Base-by-base conservation (phyloP, 179 eudicot species). In the Sideroxylon spinosum region DNA sequence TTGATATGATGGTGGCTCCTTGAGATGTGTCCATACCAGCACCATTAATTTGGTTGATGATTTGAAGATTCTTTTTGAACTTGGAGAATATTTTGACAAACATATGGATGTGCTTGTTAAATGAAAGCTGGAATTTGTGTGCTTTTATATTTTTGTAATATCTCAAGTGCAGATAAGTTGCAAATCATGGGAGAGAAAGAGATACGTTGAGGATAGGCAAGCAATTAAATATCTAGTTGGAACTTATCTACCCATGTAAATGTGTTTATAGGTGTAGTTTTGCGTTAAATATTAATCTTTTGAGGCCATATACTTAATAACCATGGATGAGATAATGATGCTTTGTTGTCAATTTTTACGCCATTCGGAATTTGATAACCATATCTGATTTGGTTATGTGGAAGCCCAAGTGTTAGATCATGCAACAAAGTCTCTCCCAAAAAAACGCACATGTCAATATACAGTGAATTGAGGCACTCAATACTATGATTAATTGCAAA, bases 1-100 rank as follows among this genome's bases (percentile, higher is more conserved):
- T 25, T 71, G 59, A 25, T 25, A n/a, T 25, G 74, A 52, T 61
- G 16, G 61, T 28, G 32, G 20, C 60, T 71, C 44, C 74, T 71
- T 26, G 37, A 48, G 28, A 46, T 6, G 17, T 46, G 73, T 69
- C 53, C 56, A 28, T 56, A 37, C 32, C 28, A 44, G 20, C 37
- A 20, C 55, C 32, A 14, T 20, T 60, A 60, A 37, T 60, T n/a
- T 60, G 28, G 56, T 48, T 37, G 77, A 32, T 14, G 10, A 50
- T 23, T 23, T 44, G 52, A 14, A 61, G 16, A 61, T 61, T 6
- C 12, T 65, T 65, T 6, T 25, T 37, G 19, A 65, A 26, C 7
- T 25, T 1, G 11, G 28, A 25, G 6, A 61, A 61, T 19, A 23
- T 20, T 26, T 49, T 56, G 17, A 11, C 11, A 48, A 52, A 56